These are phyloP conservation scores for Euphorbia peplus DNA, from an alignment of 345 rosid species.

Conservation along the genomic window DNA sequence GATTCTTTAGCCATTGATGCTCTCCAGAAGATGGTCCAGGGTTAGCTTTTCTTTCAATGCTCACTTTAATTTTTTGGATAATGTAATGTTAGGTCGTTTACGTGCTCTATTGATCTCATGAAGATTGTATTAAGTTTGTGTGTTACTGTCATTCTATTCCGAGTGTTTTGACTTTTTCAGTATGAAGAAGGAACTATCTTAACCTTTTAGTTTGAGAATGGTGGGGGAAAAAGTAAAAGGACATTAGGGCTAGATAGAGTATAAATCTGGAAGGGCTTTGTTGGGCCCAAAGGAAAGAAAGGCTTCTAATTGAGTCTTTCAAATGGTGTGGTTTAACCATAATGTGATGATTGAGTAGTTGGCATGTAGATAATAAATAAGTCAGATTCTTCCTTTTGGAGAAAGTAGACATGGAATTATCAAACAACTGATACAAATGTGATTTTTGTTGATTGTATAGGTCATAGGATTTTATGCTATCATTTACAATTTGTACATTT, in stretches of 20 bases:
- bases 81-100: not conserved
- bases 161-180: not conserved
- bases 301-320: too few relatives aligned
- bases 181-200: not conserved
- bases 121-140: not conserved
- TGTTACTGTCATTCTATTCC: not conserved
- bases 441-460: not conserved
- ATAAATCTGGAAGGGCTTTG: not conserved
- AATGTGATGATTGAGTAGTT: too few relatives aligned
- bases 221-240: not conserved
- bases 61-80: not conserved
- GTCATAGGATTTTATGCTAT: not conserved
- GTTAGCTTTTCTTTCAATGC: constrained; percentile 29
- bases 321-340: too few relatives aligned
- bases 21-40: constrained; percentile 97
- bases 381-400: too few relatives aligned
- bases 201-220: not conserved
- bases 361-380: too few relatives aligned
- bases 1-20: constrained; percentile 92
- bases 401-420: too few relatives aligned
- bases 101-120: not conserved
- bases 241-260: not conserved
- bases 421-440: not conserved
- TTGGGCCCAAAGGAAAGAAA: not conserved
- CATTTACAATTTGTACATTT: not conserved